phyloP scores from a whole-genome alignment of 768 basidiomycete genomes.

The Myochromella boudieri region DNA sequence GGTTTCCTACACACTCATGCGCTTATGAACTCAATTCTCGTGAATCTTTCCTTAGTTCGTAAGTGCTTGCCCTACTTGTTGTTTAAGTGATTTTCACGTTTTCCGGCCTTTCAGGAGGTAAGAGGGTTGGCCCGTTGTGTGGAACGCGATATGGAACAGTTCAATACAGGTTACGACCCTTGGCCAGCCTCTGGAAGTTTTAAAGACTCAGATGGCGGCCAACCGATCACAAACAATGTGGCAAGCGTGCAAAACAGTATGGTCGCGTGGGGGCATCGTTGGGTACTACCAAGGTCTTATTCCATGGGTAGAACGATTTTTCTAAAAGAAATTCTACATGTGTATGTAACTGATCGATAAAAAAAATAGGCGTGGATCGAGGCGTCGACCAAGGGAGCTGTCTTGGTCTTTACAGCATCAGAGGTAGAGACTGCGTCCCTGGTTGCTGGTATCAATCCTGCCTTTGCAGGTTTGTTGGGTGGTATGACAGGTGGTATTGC shows the following conservation, averaged over 20 bases:
- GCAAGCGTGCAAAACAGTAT: constrained; percentile 82
- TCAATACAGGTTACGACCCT: constrained; percentile 85
- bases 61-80: constrained; percentile 28
- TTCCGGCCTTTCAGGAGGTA: constrained; percentile 58
- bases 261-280: constrained; percentile 83
- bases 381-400: constrained; percentile 96
- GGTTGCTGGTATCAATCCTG: constrained; percentile 72
- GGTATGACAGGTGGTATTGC: constrained; percentile 98
- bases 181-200: constrained; percentile 95
- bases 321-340: constrained; percentile 4
- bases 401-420: constrained; percentile 93
- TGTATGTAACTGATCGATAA: constrained; percentile 7
- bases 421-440: constrained; percentile 81
- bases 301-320: constrained; percentile 75
- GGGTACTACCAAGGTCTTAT: constrained; percentile 99
- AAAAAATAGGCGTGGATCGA: constrained; percentile 97
- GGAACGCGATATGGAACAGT: constrained; percentile 1
- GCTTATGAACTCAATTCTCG: background rate
- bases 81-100: background rate
- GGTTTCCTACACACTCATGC: constrained; percentile 14
- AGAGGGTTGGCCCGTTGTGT: no score
- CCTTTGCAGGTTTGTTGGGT: constrained; percentile 84
- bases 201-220: constrained; percentile 99
- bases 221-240: constrained; percentile 91
- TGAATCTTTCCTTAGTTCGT: constrained; percentile 44